Conservation (phyloP, 768 basidiomycete species). For the Mycena epipterygia region DNA sequence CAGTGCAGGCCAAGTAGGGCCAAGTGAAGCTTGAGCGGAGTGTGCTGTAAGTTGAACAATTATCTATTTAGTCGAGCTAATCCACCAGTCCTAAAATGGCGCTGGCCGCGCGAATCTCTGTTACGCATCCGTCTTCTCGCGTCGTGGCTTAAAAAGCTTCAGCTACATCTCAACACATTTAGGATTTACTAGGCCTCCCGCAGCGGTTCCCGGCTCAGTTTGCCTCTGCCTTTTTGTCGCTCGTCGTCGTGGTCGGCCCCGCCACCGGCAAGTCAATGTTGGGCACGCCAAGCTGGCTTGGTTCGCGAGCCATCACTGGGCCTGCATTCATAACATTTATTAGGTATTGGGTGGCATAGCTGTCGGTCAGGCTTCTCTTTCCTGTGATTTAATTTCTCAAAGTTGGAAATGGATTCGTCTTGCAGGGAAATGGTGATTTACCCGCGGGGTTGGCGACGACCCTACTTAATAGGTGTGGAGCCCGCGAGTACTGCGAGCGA, state of each 20-base stretch:
- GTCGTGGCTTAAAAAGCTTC: too few relatives aligned
- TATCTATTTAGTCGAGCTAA: background rate
- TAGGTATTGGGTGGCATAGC: too few relatives aligned
- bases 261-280: constrained; percentile 1
- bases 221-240: background rate
- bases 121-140: background rate
- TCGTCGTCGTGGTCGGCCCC: background rate
- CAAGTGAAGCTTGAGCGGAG: background rate
- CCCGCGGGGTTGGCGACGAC: too few relatives aligned
- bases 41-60: background rate
- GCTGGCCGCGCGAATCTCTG: constrained; percentile 13
- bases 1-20: background rate
- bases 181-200: constrained; percentile 13
- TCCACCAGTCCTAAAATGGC: background rate
- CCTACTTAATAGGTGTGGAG: too few relatives aligned
- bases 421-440: too few relatives aligned
- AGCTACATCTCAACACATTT: too few relatives aligned
- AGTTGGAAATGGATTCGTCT: too few relatives aligned
- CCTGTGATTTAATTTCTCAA: too few relatives aligned
- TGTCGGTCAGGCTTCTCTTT: background rate
- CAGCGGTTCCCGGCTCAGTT: background rate
- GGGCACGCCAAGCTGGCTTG: background rate
- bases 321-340: background rate
- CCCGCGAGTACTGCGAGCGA: too few relatives aligned
- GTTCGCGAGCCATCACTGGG: background rate